Base-by-base conservation (phyloP, 768 basidiomycete species). In the Agaricus blazei region DNA sequence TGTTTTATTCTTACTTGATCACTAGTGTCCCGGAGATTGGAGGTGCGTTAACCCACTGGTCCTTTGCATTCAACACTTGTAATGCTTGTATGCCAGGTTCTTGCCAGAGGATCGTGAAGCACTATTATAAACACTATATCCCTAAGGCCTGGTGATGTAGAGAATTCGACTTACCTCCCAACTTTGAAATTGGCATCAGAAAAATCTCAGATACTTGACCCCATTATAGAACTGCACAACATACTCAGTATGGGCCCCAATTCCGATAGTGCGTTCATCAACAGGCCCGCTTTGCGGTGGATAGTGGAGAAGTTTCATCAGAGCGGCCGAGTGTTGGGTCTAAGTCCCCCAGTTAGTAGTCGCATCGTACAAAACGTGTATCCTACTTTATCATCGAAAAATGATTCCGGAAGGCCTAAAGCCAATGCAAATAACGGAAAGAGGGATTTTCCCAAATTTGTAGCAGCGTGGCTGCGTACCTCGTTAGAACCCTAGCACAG, bases 381-480 rank as follows among this genome's bases (percentile, higher is more conserved):
- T 8, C 37, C 19, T 7, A 83, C 89, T 80, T 93, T 93, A 65
- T 93, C 86, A 15, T 84, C 80, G 63, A 95, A 95, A 65, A 88
- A 93, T 51, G 78, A 68, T 59, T 87, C 82, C 9, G 84, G 81
- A 12, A 93, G 75, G 63, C 85, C 78, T 7, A 96, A 73, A 0
- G 93, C 90, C 27, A 90, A 73, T 4, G 94, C 93, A 58, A 97
- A 92, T 23, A 95, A 73, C 0, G 90, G 91, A 67, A 95, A 94
- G 49, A 98, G 68, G 0, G 72, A 69, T 60, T 81, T 77, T 3
- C 94, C 93, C 11, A 71, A 62, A 23, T 61, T 52, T 0, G 67
- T 66, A 9, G 63, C 74, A 15, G 67, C 69, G 60, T 77, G 69
- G 48, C 77, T 76, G 37, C 4, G 28, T 26, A 24, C 50, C 15